Evolutionary conservation across 371 early-diverging fungal genomes (phyloP), one percentile per base, ranked within the genome.

Genomic region (Nematocida parisii): DNA sequence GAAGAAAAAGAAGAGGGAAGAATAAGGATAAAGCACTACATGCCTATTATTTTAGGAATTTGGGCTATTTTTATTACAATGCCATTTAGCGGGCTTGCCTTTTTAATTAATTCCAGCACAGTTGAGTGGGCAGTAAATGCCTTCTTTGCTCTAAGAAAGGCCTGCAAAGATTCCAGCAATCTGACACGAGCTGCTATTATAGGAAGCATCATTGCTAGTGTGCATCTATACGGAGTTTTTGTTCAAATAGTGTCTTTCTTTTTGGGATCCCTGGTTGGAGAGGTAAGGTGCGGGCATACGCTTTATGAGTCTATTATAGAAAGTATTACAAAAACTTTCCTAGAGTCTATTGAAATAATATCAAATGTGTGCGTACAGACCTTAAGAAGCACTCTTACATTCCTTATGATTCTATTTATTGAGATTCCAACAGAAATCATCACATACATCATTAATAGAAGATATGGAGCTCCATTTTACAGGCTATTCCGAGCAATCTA

Each of bases 261-360:
- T 22, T 13, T 64, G 42, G 64, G 64, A 27, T 64, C 64, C n/a
- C 7, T 64, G 0, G 64, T 64, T 39, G 64, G 64, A 39, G 64
- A 64, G 64, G 7, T 22, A 15, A 33, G 64, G 45, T 64, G 64
- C 39, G 64, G 64, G 64, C 39, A 64, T 18, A 13, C 15, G 7
- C 42, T 64, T 15, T 15, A 15, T 20, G n/a, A 64, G 7, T 13
- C 64, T 27, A 5, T 64, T 42, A 15, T 27, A 11, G 22, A 64
- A 33, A 64, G 64, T 45, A 22, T 64, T 39, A 45, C 1, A 45
- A 64, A 64, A 42, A 64, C 64, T 9, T 6, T 44, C 42, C 64
- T 64, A 15, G 64, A 64, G 64, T 64, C 64, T 33, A 64, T 64
- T 44, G 42, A 64, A 42, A 64, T 64, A 7, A 45, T 22, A n/a